Percentiles rank a stretch among this genome's conserved stretches.
Evolutionary conservation across 768 basidiomycete species (phyloP).

Genomic region (Tylopilus felleus): DNA sequence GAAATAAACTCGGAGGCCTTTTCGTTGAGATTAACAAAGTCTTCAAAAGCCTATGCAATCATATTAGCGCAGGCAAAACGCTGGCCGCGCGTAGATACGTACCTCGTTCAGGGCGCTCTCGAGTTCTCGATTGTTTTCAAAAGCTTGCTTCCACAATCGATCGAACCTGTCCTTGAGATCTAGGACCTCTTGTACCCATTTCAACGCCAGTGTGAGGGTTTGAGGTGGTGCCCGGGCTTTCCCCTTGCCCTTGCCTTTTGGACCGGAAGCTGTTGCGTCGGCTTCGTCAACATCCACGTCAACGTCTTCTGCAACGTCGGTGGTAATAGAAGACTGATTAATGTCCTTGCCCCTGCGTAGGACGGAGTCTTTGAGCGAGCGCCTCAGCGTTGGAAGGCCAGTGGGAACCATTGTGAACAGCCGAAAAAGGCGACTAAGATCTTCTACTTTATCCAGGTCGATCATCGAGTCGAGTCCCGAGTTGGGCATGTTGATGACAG

Average conservation of each 20-base stretch:
- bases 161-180: slow-evolving; percentile 93
- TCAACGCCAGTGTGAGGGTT: slow-evolving; percentile 62
- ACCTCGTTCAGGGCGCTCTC: slow-evolving; percentile 87
- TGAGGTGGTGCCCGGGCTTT: slow-evolving; percentile 43
- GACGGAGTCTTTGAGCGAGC: slow-evolving; percentile 69
- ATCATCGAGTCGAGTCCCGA: slow-evolving; percentile 89
- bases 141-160: slow-evolving; percentile 63
- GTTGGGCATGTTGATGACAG: slow-evolving; percentile 72
- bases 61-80: slow-evolving; percentile 1
- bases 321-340: slow-evolving; percentile 57
- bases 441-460: slow-evolving; percentile 70
- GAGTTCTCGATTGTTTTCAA: slow-evolving; percentile 68
- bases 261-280: slow-evolving; percentile 31
- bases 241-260: slow-evolving; percentile 54
- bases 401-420: slow-evolving; percentile 65
- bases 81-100: slow-evolving; percentile 10
- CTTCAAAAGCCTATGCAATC: slow-evolving; percentile 74
- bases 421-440: slow-evolving; percentile 74
- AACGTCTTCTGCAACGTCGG: slow-evolving; percentile 35
- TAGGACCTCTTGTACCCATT: slow-evolving; percentile 92
- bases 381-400: slow-evolving; percentile 64
- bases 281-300: slow-evolving; percentile 36
- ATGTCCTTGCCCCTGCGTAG: slow-evolving; percentile 72
- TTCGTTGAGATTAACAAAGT: slow-evolving; percentile 84
- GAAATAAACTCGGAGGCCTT: slow-evolving; percentile 94